These are phyloP conservation scores for Alternaria burnsii DNA, from an alignment of 2,329 filamentous ascomycete genomes.

Conservation along the genomic window DNA sequence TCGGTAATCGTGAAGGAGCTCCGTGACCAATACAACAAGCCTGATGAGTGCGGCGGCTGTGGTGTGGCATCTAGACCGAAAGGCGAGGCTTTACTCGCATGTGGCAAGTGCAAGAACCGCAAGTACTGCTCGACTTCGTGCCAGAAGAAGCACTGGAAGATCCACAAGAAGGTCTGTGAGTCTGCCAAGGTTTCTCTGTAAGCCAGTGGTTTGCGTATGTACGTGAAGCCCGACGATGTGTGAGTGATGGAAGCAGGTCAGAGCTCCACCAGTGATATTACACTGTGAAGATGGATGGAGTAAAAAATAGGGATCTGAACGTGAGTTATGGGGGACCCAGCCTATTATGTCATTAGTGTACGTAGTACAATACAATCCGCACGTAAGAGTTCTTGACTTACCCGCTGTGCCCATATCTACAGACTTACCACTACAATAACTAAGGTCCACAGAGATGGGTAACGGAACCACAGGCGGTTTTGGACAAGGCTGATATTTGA, in stretches of 20 bases:
- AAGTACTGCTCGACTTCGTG: constrained; percentile 43
- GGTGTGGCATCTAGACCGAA: constrained; percentile 3
- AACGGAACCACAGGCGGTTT: neutral
- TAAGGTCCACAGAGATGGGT: neutral
- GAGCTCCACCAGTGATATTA: neutral
- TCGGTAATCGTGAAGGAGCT: too few species aligned
- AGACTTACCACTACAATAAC: neutral
- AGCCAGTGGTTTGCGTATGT: neutral
- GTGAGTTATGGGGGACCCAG: neutral
- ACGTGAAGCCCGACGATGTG: too few species aligned
- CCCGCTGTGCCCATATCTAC: neutral
- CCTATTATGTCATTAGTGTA: neutral
- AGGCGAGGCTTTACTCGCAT: constrained; percentile 27
- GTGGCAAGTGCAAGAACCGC: constrained; percentile 36
- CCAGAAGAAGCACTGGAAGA: constrained; percentile 44
- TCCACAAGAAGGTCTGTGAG: constrained; percentile 43
- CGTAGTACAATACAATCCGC: neutral
- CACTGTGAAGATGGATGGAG: too few species aligned
- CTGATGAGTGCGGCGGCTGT: constrained; percentile 26
- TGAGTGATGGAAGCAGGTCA: neutral
- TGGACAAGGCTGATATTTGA: neutral
- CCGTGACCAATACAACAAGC: too few species aligned
- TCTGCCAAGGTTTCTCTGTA: neutral
- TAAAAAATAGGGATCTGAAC: neutral
- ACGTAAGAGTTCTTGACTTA: neutral